Evolutionary conservation across 768 basidiomycete species (phyloP).

Genomic region (Saitozyma podzolica): DNA sequence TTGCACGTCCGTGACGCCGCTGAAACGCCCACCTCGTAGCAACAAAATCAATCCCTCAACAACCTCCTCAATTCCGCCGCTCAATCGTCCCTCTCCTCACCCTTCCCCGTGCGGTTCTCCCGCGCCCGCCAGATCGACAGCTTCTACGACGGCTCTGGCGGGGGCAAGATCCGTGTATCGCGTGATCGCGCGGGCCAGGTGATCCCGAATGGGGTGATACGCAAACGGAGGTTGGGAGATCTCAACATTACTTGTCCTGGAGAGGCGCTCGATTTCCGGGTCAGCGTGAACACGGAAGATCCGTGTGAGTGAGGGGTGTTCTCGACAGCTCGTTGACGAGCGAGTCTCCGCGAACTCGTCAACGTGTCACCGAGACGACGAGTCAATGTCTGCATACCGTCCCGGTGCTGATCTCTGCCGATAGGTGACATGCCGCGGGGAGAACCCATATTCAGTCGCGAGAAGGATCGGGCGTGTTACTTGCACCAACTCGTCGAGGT

Average conservation of each 20-base stretch:
- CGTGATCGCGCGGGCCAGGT: slow-evolving; percentile 71
- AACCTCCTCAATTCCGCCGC: slow-evolving; percentile 65
- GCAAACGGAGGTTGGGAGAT: slow-evolving; percentile 80
- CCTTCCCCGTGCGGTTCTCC: slow-evolving; percentile 66
- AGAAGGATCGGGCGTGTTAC: slow-evolving; percentile 91
- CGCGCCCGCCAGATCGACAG: slow-evolving; percentile 78
- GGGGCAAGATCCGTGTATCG: slow-evolving; percentile 77
- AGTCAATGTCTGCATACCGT: too few species aligned
- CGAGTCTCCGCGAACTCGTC: not conserved
- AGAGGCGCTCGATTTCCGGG: slow-evolving; percentile 80
- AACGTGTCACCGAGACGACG: too few species aligned
- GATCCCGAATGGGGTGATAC: slow-evolving; percentile 61
- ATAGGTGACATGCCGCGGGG: slow-evolving; percentile 37
- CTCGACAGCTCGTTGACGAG: not conserved
- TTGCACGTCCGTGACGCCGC: not conserved
- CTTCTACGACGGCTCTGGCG: slow-evolving; percentile 60
- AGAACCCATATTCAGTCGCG: slow-evolving; percentile 48
- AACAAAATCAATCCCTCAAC: slow-evolving; percentile 87
- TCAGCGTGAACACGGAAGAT: slow-evolving; percentile 89
- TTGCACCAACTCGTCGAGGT: slow-evolving; percentile 88
- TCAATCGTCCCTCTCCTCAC: slow-evolving; percentile 53
- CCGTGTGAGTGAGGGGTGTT: slow-evolving; percentile 62
- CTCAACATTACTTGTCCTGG: slow-evolving; percentile 85
- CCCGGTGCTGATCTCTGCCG: not conserved
- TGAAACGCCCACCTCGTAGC: not conserved